Percentiles rank a stretch among this genome's conserved stretches.
These are phyloP conservation scores for Tuber melanosporum DNA, from an alignment of 495 filamentous ascomycete genomes.

Conservation along the genomic window DNA sequence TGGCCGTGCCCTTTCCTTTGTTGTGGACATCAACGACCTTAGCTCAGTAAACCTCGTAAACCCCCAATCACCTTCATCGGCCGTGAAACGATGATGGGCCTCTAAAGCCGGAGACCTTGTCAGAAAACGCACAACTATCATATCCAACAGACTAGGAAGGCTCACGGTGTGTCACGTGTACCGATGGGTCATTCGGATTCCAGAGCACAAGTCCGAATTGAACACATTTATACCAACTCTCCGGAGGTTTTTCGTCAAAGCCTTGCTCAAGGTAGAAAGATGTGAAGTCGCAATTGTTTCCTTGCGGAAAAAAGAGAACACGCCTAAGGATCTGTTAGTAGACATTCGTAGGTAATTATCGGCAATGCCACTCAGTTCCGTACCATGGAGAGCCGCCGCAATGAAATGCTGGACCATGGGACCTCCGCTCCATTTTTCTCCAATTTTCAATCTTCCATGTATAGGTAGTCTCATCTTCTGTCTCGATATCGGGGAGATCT, in stretches of 20 bases:
- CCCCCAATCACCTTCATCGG: conserved; percentile 97
- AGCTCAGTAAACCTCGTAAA: conserved; percentile 90
- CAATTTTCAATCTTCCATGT: conserved; percentile 87
- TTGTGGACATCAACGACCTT: conserved; percentile 66
- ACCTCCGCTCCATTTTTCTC: conserved; percentile 63
- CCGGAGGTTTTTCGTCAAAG: conserved; percentile 60
- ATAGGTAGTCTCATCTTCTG: conserved; percentile 57
- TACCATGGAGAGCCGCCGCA: conserved; percentile 86
- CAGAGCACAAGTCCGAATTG: conserved; percentile 91
- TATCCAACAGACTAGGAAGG: conserved; percentile 25
- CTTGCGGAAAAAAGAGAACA: conserved; percentile 88
- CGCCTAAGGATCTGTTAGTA: conserved; percentile 53
- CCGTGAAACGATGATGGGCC: conserved; percentile 83
- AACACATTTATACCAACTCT: conserved; percentile 92
- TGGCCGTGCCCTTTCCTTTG: conserved; percentile 60
- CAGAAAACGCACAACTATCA: conserved; percentile 12
- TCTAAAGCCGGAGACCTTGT: conserved; percentile 43
- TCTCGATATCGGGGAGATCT: conserved; percentile 68
- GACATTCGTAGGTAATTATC: background rate
- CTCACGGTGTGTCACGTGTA: conserved; percentile 57
- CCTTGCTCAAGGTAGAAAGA: conserved; percentile 97
- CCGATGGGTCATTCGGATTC: conserved; percentile 80
- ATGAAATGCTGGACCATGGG: conserved; percentile 81
- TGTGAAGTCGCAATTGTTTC: conserved; percentile 83
- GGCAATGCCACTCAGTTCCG: conserved; percentile 38